Percentiles rank a stretch among this genome's conserved stretches.
phyloP scores from a whole-genome alignment of 192 early-diverging fungal species.

The Phlyctochytrium arcticum region DNA sequence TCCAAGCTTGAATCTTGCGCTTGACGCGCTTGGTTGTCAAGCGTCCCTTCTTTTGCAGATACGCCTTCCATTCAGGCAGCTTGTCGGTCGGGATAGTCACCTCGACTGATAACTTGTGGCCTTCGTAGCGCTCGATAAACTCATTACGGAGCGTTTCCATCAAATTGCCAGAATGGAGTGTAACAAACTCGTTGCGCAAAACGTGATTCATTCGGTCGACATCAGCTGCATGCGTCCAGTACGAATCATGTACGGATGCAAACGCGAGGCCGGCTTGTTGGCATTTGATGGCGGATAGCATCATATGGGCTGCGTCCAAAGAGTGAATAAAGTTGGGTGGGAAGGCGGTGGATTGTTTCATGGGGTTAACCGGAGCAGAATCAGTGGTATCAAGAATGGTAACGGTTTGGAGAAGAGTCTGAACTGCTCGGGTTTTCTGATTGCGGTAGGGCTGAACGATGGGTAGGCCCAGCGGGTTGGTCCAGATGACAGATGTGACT shows the following conservation, averaged over 20 bases:
- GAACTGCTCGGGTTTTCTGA: constrained; percentile 53
- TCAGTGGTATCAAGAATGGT: constrained; percentile 65
- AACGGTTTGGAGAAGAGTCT: constrained; percentile 79
- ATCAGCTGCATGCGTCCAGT: constrained; percentile 95
- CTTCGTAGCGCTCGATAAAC: constrained; percentile 74
- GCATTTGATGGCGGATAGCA: constrained; percentile 86
- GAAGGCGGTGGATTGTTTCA: constrained; percentile 94
- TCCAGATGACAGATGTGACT: constrained; percentile 94
- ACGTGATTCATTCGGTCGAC: constrained; percentile 80
- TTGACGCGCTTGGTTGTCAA: constrained; percentile 7
- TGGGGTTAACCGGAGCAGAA: constrained; percentile 76
- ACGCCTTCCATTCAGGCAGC: constrained; percentile 18
- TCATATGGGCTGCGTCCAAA: constrained; percentile 96
- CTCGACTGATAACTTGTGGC: constrained; percentile 61
- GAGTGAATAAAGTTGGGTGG: constrained; percentile 99
- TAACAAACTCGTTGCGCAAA: constrained; percentile 86
- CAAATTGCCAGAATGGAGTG: constrained; percentile 76
- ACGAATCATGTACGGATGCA: constrained; percentile 96
- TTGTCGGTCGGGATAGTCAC: constrained; percentile 34
- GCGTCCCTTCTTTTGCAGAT: constrained; percentile 18
- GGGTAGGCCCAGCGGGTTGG: constrained; percentile 88
- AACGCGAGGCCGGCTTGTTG: constrained; percentile 73
- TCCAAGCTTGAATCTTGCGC: constrained; percentile 41
- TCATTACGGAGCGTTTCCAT: constrained; percentile 80
- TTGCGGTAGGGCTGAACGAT: constrained; percentile 97